Evolutionary conservation across 2,329 filamentous ascomycete species (phyloP), one percentile per base, ranked within the genome.

Genomic region (Emmonsiellopsis sp.): DNA sequence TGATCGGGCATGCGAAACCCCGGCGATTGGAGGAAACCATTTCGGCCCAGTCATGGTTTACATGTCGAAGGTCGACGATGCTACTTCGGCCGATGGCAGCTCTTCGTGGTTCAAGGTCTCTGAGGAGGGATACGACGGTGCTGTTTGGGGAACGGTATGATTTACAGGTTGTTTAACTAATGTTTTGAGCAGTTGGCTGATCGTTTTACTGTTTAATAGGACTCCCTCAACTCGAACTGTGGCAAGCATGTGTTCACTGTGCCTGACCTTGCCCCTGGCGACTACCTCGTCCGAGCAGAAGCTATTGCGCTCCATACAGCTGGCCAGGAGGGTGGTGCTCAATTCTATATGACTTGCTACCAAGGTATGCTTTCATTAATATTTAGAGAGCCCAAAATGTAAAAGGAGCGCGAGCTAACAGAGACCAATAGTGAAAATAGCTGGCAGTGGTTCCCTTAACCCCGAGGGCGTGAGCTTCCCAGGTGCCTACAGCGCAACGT

Each of bases 11-110:
- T 37, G 58, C 71, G 6, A 8, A 1, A 64, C 67, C 41, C 77
- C 83, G 57, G 75, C 81, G 26, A 79, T 83, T 67, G 79, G 81
- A 55, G 64, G 74, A 1, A 74, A 72, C 32, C 79, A 83, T 65
- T 70, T 78, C 54, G 79, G 79, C 1, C 79, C 78, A 16, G 75
- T 76, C 3, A 68, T 79, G 6, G 53, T 56, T 32, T 60, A 60
- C 52, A 56, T 60, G 55, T 55, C 57, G 38, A 57, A 60, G 45
- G 58, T 42, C 41, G 35, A 46, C n/a, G 53, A 53, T 41, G 53
- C 53, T 32, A 55, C 54, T 13, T 44, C 47, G n/a, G 51, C 54
- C 10, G 49, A 57, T 49, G 55, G 52, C 32, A 45, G 37, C 10
- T 43, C 40, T 20, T 40, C 48, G 26, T 57, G 55, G 55, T 57